phyloP scores from a whole-genome alignment of 768 basidiomycete species.

The Cystofilobasidium macerans region DNA sequence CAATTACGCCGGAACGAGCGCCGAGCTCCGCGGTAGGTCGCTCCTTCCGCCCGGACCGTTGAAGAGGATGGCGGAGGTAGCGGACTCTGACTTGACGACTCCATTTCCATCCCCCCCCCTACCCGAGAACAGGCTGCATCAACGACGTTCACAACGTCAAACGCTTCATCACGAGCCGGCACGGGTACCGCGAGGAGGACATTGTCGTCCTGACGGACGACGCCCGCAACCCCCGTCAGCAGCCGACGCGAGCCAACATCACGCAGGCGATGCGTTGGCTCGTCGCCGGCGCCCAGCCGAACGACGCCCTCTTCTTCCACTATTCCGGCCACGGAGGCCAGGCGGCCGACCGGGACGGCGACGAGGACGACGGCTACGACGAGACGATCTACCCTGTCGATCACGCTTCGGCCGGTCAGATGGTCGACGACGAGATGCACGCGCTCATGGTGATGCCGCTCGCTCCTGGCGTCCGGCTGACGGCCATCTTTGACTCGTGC shows the following conservation, averaged over 20 bases:
- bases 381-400: constrained; percentile 54
- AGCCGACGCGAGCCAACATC: constrained; percentile 77
- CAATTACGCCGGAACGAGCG: constrained; percentile 5
- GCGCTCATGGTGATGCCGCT: constrained; percentile 66
- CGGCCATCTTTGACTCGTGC: constrained; percentile 49
- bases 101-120: too few species aligned
- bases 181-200: constrained; percentile 61
- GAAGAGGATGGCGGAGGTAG: too few species aligned
- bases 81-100: too few species aligned
- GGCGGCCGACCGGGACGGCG: constrained; percentile 52
- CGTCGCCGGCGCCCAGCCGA: constrained; percentile 51
- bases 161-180: constrained; percentile 60
- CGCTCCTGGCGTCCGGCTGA: constrained; percentile 77
- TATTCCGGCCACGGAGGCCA: constrained; percentile 94
- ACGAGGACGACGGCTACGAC: constrained; percentile 68
- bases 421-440: constrained; percentile 81
- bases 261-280: constrained; percentile 83
- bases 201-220: constrained; percentile 82
- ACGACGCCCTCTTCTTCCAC: constrained; percentile 88
- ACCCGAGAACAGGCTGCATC: constrained; percentile 78
- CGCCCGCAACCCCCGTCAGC: constrained; percentile 48
- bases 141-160: constrained; percentile 79
- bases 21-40: not conserved
- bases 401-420: constrained; percentile 58
- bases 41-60: not conserved